These are phyloP conservation scores for Mariannaea elegans DNA, from an alignment of 2,329 filamentous ascomycete species.

Conservation along the genomic window DNA sequence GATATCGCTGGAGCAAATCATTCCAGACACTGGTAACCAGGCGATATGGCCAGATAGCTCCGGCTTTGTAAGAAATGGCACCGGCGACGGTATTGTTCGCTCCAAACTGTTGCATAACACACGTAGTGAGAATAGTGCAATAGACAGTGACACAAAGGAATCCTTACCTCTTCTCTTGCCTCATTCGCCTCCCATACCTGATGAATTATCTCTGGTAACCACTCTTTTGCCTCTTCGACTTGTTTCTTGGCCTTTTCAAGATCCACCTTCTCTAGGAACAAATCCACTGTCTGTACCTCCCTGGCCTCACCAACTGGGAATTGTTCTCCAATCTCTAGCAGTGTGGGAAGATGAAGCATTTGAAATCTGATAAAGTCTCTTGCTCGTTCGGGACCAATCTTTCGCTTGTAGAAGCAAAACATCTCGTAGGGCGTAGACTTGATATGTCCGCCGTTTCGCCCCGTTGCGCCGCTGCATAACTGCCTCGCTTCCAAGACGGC, in stretches of 20 bases:
- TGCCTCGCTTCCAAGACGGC: conserved; percentile 61
- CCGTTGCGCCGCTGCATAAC: conserved; percentile 61
- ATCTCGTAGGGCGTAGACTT: conserved; percentile 55
- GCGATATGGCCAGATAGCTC: conserved; percentile 61
- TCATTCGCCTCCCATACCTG: conserved; percentile 45
- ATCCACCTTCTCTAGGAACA: conserved; percentile 51
- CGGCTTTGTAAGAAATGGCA: conserved; percentile 55
- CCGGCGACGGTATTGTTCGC: conserved; percentile 48
- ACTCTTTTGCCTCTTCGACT: conserved; percentile 46
- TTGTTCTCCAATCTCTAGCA: conserved; percentile 50
- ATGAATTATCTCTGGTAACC: conserved; percentile 52
- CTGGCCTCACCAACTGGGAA: conserved; percentile 52
- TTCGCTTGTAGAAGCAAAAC: conserved; percentile 46
- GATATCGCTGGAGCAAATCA: conserved; percentile 47
- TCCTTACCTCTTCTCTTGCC: conserved; percentile 43
- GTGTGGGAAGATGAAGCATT: conserved; percentile 50
- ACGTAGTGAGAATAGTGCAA: background rate
- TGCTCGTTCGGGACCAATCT: conserved; percentile 48
- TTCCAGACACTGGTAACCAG: conserved; percentile 58
- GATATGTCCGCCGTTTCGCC: conserved; percentile 62
- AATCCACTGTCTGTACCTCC: conserved; percentile 57
- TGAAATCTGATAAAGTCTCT: conserved; percentile 54
- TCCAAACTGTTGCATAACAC: conserved; percentile 42
- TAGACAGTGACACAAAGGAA: too few relatives aligned
- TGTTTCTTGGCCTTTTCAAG: conserved; percentile 44